Conservation (phyloP, 805 yeast species). For the Lipomyces orientalis region DNA sequence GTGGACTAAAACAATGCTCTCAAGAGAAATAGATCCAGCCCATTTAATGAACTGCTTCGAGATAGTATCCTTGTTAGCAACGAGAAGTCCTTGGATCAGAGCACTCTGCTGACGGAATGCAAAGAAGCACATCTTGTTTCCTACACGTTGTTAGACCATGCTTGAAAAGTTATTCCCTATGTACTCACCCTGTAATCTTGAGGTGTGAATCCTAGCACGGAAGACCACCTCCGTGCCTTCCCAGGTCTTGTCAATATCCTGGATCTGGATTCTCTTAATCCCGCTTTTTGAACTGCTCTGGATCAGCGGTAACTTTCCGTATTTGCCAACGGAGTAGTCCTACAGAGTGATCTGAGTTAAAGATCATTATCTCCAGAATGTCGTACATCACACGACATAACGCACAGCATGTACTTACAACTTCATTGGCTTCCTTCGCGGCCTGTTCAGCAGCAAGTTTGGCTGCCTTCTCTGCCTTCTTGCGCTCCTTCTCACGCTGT, state of each 20-base stretch:
- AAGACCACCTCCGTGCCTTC: conserved; percentile 81
- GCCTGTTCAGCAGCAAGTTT: conserved; percentile 86
- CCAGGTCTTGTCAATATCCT: conserved; percentile 56
- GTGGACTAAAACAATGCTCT: conserved; percentile 87
- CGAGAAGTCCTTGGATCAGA: conserved; percentile 82
- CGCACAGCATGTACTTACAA: conserved; percentile 39
- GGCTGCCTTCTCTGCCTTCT: conserved; percentile 91
- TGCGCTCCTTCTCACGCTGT: conserved; percentile 87
- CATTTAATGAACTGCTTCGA: conserved; percentile 97
- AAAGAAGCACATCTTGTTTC: conserved; percentile 90
- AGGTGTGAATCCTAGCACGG: conserved; percentile 92
- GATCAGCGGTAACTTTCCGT: conserved; percentile 87
- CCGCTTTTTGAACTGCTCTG: conserved; percentile 78
- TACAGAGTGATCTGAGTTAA: neutral
- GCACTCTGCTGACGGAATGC: conserved; percentile 89
- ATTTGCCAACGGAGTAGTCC: conserved; percentile 85
- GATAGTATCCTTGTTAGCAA: conserved; percentile 71
- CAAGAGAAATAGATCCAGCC: conserved; percentile 84
- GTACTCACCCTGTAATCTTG: conserved; percentile 75
- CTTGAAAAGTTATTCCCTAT: neutral
- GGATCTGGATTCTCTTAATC: conserved; percentile 63
- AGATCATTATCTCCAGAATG: neutral
- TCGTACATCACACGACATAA: neutral
- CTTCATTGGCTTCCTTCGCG: conserved; percentile 73
- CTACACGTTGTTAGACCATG: conserved; percentile 3